phyloP scores from a whole-genome alignment of 768 basidiomycete species.

The Serendipita sp. region DNA sequence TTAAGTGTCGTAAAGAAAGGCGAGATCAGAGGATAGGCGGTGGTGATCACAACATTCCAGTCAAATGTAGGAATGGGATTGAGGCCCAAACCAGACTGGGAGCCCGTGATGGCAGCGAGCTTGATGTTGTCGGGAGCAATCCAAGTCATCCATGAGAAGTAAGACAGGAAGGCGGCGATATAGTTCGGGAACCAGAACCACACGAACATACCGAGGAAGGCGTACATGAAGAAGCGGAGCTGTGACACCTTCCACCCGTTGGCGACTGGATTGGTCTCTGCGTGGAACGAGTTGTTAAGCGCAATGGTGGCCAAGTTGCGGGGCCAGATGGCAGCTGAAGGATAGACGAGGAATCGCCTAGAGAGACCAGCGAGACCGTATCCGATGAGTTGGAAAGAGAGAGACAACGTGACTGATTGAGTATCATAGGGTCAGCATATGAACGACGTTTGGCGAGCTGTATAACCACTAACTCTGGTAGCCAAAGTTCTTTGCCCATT shows the following conservation, averaged over 20 bases:
- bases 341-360: conserved; percentile 15
- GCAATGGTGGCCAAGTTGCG: conserved; percentile 17
- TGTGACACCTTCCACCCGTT: conserved; percentile 15
- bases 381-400: conserved; percentile 14
- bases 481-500: conserved; percentile 16
- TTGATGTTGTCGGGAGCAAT: conserved; percentile 23
- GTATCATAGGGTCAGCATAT: background rate
- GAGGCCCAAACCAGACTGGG: conserved; percentile 20
- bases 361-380: conserved; percentile 14
- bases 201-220: conserved; percentile 11
- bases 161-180: conserved; percentile 14
- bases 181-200: conserved; percentile 20
- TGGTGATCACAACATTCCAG: conserved; percentile 18
- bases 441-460: conserved; percentile 8
- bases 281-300: conserved; percentile 16
- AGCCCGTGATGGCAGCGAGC: conserved; percentile 18
- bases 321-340: conserved; percentile 16
- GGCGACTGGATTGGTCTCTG: conserved; percentile 11
- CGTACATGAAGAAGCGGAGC: conserved; percentile 11
- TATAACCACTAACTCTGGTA: conserved; percentile 9
- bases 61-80: conserved; percentile 24
- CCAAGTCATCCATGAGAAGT: conserved; percentile 23
- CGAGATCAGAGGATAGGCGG: conserved; percentile 18
- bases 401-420: background rate
- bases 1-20: conserved; percentile 23